Evolutionary conservation across 768 basidiomycete species (phyloP), one percentile per base, ranked within the genome.

Genomic region (Tylopilus vinaceipallidus): DNA sequence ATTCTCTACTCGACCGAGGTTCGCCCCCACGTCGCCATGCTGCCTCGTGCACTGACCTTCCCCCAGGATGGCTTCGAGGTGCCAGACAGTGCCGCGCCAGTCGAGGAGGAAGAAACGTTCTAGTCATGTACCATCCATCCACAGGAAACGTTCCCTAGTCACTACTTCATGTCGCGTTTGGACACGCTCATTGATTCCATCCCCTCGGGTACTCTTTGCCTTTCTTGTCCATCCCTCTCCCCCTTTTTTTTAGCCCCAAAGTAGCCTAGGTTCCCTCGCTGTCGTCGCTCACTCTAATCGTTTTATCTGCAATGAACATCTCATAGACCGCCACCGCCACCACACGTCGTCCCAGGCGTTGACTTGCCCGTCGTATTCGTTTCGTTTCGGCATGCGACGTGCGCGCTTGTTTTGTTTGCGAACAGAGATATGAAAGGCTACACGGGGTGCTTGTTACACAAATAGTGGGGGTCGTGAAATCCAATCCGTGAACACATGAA

Each of bases 1-100:
- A 97, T 98, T 56, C 72, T 98, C 16, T 98, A 98, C 68, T 87
- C 88, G 20, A 97, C 95, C 12, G 94, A 97, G 83, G 95, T 93
- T 48, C n/a, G 11, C 80, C 69, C 42, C 38, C 17, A 24, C 11
- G 27, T 20, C 17, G 1, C 39, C 23, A 38, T 32, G 14, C 33
- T 38, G 41, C 24, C 29, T 48, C 39, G 44, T 42, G 33, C 59
- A 53, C 26, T 13, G 60, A 52, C 52, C 24, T 26, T 38, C 40
- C 51, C 39, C 4, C 69, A 95, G 93, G 93, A 95, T 12, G 94
- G 93, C 45, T 95, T 95, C 59, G 94, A 95, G 63, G 91, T 94
- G 12, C 92, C 93, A 3, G 90, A 91, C 8, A 75, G 53, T 38
- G 68, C 60, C 27, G 75, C 61, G 27, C 56, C 70, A 0, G 76